Percentiles rank a stretch among this genome's conserved stretches.
These are phyloP conservation scores for Mortierella polycephala DNA, from an alignment of 371 early-diverging fungal genomes.

Conservation along the genomic window DNA sequence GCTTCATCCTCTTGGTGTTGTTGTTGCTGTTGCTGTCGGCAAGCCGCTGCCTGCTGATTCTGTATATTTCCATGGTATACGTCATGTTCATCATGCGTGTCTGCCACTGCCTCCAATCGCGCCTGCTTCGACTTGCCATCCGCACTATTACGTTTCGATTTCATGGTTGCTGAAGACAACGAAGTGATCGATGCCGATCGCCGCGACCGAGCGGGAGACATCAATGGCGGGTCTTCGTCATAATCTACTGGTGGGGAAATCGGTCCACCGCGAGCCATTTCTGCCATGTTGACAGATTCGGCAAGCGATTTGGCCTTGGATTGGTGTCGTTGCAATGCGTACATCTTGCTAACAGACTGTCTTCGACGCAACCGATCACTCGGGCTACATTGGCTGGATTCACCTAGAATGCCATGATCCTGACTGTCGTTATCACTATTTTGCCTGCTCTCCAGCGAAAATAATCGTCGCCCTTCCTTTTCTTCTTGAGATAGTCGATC, in stretches of 20 bases:
- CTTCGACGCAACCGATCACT: too few species aligned
- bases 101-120: too few species aligned
- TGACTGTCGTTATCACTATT: too few species aligned
- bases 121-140: neutral
- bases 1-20: too few species aligned
- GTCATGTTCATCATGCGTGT: too few species aligned
- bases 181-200: conserved; percentile 21
- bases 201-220: conserved; percentile 22
- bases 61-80: too few species aligned
- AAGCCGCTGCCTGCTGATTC: too few species aligned
- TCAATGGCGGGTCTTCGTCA: conserved; percentile 10
- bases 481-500: conserved; percentile 39
- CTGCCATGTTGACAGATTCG: conserved; percentile 30
- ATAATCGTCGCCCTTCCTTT: conserved; percentile 17
- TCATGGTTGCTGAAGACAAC: conserved; percentile 15
- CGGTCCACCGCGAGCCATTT: conserved; percentile 33
- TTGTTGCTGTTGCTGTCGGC: too few species aligned
- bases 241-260: conserved; percentile 16
- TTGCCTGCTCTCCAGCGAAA: too few species aligned
- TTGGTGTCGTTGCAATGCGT: conserved; percentile 1
- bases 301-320: conserved; percentile 24
- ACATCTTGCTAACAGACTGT: neutral
- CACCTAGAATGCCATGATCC: too few species aligned
- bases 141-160: neutral
- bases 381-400: too few species aligned